Evolutionary conservation across 2,329 filamentous ascomycete species (phyloP).

Genomic region (Hypoxylon sp.): DNA sequence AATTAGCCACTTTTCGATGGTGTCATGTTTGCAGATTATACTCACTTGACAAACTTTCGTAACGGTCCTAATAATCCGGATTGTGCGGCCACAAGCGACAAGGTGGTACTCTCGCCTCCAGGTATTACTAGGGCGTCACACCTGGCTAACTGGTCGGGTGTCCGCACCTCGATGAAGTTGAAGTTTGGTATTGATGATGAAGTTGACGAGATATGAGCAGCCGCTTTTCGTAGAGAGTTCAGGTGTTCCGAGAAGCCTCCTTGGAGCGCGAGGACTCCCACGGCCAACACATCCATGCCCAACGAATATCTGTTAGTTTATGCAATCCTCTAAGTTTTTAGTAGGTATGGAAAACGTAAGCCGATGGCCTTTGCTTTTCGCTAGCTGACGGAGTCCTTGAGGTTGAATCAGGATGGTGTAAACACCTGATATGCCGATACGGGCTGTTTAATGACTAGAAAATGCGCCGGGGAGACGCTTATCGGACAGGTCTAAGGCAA

Average conservation of each 20-base stretch:
- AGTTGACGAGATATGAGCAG: conserved; percentile 61
- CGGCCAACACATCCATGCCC: conserved; percentile 58
- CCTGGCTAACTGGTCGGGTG: conserved; percentile 74
- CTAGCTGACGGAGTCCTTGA: background rate
- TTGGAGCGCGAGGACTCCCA: conserved; percentile 83
- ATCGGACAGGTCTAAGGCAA: background rate
- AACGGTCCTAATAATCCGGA: conserved; percentile 87
- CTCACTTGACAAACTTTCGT: conserved; percentile 90
- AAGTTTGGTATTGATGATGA: conserved; percentile 57
- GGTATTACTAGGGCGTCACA: conserved; percentile 92
- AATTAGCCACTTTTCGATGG: conserved; percentile 16
- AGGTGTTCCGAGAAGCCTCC: conserved; percentile 94
- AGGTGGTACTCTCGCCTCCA: conserved; percentile 94
- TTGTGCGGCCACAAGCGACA: conserved; percentile 87
- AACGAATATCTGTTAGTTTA: background rate
- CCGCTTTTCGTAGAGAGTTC: conserved; percentile 79
- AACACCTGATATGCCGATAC: background rate
- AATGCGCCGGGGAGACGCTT: background rate
- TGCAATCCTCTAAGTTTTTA: background rate
- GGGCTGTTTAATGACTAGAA: background rate
- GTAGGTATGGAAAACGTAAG: too few species aligned
- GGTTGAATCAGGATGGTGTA: background rate
- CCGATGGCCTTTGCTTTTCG: background rate
- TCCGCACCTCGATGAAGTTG: conserved; percentile 85
- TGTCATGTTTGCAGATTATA: conserved; percentile 32